Conservation (phyloP, 164 flowering plant genomes). For the Macadamia tetraphylla region DNA sequence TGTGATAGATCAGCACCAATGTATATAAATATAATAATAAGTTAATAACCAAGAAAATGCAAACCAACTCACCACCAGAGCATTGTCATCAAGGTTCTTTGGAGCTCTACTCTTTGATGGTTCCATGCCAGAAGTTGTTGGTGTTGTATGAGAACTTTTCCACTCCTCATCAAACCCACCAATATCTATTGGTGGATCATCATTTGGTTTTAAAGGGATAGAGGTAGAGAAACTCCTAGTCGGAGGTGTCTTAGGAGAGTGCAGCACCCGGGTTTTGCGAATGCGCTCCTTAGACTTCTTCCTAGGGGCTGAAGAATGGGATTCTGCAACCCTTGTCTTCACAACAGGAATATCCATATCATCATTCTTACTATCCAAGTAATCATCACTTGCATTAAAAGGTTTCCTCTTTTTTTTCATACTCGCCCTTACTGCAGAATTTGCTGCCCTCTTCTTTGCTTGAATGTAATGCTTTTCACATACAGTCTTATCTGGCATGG, state of each 20-base stretch:
- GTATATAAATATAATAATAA: not conserved
- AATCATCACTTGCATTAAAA: conserved; percentile 46
- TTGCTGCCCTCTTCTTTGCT: conserved; percentile 96
- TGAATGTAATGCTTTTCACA: conserved; percentile 95
- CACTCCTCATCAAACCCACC: conserved; percentile 46
- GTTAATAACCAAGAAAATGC: not conserved
- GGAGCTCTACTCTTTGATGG: conserved; percentile 44
- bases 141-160: conserved; percentile 38
- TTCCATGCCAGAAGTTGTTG: conserved; percentile 38
- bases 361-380: conserved; percentile 64
- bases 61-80: conserved; percentile 39
- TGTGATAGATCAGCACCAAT: not conserved
- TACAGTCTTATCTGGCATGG: conserved; percentile 96
- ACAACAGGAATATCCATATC: conserved; percentile 51
- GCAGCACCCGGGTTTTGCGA: conserved; percentile 30
- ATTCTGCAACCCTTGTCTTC: conserved; percentile 33
- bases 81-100: conserved; percentile 41
- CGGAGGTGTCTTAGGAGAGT: conserved; percentile 55
- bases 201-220: conserved; percentile 31
- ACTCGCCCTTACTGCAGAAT: conserved; percentile 80
- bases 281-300: conserved; percentile 52
- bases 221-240: conserved; percentile 35
- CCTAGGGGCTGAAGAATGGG: conserved; percentile 21
- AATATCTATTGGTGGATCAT: conserved; percentile 38
- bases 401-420: conserved; percentile 73